Percentiles rank a stretch among this genome's conserved stretches.
These are phyloP conservation scores for Trichoderma sp. DNA, from an alignment of 2,329 filamentous ascomycete genomes.

Conservation along the genomic window DNA sequence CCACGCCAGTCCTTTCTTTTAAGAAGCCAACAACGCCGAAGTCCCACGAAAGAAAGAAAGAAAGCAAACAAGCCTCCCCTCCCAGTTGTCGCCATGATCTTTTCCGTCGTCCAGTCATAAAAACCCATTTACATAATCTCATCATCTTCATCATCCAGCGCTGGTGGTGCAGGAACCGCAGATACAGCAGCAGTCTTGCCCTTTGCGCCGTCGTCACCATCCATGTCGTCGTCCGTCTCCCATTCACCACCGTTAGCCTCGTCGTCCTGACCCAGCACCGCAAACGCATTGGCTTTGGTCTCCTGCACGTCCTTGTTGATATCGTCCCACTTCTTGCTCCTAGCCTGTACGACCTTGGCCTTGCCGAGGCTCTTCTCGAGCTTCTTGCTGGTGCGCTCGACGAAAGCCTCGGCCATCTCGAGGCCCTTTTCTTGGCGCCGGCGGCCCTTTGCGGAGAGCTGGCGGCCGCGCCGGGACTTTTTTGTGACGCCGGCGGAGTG, in stretches of 20 bases:
- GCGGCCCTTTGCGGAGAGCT: constrained; percentile 54
- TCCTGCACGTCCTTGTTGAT: constrained; percentile 46
- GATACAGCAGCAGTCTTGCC: neutral
- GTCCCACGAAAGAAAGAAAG: neutral
- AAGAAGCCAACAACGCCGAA: constrained; percentile 14
- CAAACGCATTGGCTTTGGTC: constrained; percentile 25
- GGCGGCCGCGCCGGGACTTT: constrained; percentile 58
- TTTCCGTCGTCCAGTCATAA: constrained; percentile 9
- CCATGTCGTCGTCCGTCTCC: constrained; percentile 40
- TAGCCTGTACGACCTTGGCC: constrained; percentile 46
- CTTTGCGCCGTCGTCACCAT: constrained; percentile 21
- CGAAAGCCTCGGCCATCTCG: constrained; percentile 58
- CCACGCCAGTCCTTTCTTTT: neutral
- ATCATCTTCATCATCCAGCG: constrained; percentile 31
- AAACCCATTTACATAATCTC: constrained; percentile 32
- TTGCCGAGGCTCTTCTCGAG: constrained; percentile 54
- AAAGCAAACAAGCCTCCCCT: neutral
- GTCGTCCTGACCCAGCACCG: constrained; percentile 26
- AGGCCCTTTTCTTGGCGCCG: constrained; percentile 56
- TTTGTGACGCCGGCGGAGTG: constrained; percentile 66
- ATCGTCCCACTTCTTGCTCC: constrained; percentile 58
- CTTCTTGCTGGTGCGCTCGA: constrained; percentile 58
- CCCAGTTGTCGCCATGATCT: neutral
- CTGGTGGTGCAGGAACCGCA: constrained; percentile 5
- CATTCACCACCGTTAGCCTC: constrained; percentile 26